Conservation (phyloP, 306 rosid genomes). For the Quillaja saponaria region DNA sequence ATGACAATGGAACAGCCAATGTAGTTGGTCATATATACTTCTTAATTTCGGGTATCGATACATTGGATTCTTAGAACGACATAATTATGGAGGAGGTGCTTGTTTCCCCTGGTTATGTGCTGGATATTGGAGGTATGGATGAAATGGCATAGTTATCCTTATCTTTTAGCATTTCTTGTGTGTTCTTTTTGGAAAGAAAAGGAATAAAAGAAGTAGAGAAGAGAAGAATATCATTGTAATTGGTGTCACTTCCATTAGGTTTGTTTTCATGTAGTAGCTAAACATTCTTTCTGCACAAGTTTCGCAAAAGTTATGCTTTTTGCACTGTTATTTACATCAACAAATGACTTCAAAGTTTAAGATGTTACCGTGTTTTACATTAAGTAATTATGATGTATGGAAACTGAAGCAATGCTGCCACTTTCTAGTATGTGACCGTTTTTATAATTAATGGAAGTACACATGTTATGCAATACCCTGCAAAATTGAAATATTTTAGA, state of each 20-base stretch:
- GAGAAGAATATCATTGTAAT: not conserved
- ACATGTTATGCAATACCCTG: too few species aligned
- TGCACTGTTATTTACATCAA: not conserved
- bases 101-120: conserved; percentile 9
- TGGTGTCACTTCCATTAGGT: not conserved
- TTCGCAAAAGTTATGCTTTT: not conserved
- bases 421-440: too few species aligned
- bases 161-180: too few species aligned
- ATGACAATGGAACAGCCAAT: too few species aligned
- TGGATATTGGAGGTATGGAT: not conserved
- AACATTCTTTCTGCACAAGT: not conserved
- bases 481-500: too few species aligned
- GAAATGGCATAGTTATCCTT: conserved; percentile 20
- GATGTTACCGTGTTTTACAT: too few species aligned
- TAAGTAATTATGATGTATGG: too few species aligned
- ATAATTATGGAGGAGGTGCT: not conserved
- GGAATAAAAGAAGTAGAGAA: not conserved
- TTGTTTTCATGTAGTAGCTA: conserved; percentile 3
- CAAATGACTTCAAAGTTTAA: too few species aligned
- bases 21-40: not conserved
- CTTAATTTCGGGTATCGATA: not conserved
- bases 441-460: too few species aligned
- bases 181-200: too few species aligned
- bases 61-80: not conserved
- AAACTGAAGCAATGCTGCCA: too few species aligned